Base-by-base conservation (phyloP, 805 yeast genomes). In the Grigorovia humatica region DNA sequence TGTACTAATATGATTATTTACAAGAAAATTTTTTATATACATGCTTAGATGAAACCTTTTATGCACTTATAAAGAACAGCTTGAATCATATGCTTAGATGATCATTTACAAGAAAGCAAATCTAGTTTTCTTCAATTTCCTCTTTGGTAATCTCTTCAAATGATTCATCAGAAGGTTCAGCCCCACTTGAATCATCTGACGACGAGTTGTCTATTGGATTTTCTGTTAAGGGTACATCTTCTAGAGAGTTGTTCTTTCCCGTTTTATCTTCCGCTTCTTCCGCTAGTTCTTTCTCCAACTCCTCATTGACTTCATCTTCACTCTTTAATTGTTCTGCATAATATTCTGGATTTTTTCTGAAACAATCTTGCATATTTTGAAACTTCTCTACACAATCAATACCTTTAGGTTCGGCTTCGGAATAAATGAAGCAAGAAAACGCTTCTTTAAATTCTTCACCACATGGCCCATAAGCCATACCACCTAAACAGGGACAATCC, bases 391-490 rank as follows among this genome's bases (percentile, higher is more conserved):
- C 82, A 72, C 99, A 93, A 69, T 93, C 98, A 56, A 88, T 81
- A 50, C 99, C 99, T 74, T 91, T 91, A 67, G 98, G 97, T 66
- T 93, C 99, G 52, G 86, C 83, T 63, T 84, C 88, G 8, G 97
- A 89, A 74, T 85, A 90, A 46, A 93, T 91, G 64, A 93, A 93
- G 69, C 99, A 93, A 13, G 96, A 77, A 68, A 93, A 93, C 0
- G 99, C 98, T 52, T 80, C 91, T 72, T 88, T 88, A 74, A 88
- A 88, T 72, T 88, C 96, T 63, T 83, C 91, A 54, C 99, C 99
- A 73, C 99, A 93, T 52, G 99, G 99, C 0, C 99, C 99, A 59
- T 90, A 76, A 38, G 99, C 99, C 99, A 91, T 91, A 48, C 99
- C 99, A 43, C 99, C 99, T 50, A 93, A 75, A 71, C 99, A 93